Conservation (phyloP, 441 rosid genomes). For the Lepidium campestre region DNA sequence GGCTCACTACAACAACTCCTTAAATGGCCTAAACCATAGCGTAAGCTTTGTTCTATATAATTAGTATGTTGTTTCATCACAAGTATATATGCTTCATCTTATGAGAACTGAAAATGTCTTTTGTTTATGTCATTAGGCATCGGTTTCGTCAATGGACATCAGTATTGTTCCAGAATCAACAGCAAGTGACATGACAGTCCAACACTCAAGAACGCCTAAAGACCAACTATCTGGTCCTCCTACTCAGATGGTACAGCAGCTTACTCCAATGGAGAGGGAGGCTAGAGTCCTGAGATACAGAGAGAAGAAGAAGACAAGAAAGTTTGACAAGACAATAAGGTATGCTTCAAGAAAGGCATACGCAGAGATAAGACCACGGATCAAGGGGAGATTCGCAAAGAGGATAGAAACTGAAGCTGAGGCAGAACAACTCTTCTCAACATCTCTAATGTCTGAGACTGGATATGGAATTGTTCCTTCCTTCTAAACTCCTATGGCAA, state of each 20-base stretch:
- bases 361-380: slow-evolving; percentile 86
- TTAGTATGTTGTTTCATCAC: not conserved
- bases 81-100: not conserved
- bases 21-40: slow-evolving; percentile 22
- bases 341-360: slow-evolving; percentile 97
- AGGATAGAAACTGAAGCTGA: slow-evolving; percentile 49
- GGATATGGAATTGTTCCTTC: slow-evolving; percentile 73
- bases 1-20: slow-evolving; percentile 40
- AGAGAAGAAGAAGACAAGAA: slow-evolving; percentile 86
- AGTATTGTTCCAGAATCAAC: slow-evolving; percentile 73
- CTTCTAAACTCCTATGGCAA: slow-evolving; percentile 26
- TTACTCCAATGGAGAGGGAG: slow-evolving; percentile 73
- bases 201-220: slow-evolving; percentile 45
- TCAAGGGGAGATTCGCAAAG: slow-evolving; percentile 91
- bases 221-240: slow-evolving; percentile 54
- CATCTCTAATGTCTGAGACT: slow-evolving; percentile 41
- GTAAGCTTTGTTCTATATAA: not conserved
- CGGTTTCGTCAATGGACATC: slow-evolving; percentile 57
- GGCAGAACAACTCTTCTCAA: slow-evolving; percentile 55
- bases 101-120: not conserved
- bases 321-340: slow-evolving; percentile 90
- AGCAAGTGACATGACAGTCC: slow-evolving; percentile 48
- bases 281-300: slow-evolving; percentile 87
- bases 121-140: slow-evolving; percentile 35
- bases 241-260: slow-evolving; percentile 51